phyloP scores from a whole-genome alignment of 2,329 filamentous ascomycete species.

The Alternaria gansuensis region DNA sequence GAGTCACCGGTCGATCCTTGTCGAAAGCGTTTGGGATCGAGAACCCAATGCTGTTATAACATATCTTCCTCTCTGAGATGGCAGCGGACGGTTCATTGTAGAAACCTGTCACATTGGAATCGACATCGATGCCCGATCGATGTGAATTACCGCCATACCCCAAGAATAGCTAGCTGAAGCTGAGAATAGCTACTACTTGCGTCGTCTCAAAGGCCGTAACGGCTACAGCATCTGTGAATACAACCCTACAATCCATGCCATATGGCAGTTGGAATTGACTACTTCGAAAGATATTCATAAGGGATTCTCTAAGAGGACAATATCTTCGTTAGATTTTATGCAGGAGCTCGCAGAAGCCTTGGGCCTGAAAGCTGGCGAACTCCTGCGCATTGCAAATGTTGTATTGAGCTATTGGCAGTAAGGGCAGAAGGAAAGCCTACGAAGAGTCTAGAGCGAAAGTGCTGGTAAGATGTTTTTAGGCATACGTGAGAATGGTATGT shows the following conservation, averaged over 20 bases:
- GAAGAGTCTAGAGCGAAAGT: conserved; percentile 1
- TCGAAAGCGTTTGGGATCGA: not conserved
- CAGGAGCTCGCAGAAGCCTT: not conserved
- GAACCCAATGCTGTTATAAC: not conserved
- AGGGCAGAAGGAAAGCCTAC: not conserved
- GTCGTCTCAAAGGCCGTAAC: not conserved
- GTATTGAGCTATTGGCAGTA: conserved; percentile 6
- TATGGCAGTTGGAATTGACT: not conserved
- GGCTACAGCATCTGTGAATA: not conserved
- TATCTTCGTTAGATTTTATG: not conserved
- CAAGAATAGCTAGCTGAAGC: not conserved
- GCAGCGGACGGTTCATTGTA: conserved; percentile 1
- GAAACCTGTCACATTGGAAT: not conserved
- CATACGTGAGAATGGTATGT: not conserved
- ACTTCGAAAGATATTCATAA: not conserved
- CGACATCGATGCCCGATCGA: not conserved
- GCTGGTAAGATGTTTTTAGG: not conserved
- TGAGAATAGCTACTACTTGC: not conserved
- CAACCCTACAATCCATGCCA: not conserved
- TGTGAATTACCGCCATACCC: not conserved
- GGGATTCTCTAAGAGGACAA: not conserved
- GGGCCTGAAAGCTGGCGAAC: not conserved
- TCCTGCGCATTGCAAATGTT: conserved; percentile 2
- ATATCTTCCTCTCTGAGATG: not conserved
- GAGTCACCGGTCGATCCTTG: not conserved